Evolutionary conservation across 805 yeast genomes (phyloP).

Genomic region (Priceomyces carsonii): DNA sequence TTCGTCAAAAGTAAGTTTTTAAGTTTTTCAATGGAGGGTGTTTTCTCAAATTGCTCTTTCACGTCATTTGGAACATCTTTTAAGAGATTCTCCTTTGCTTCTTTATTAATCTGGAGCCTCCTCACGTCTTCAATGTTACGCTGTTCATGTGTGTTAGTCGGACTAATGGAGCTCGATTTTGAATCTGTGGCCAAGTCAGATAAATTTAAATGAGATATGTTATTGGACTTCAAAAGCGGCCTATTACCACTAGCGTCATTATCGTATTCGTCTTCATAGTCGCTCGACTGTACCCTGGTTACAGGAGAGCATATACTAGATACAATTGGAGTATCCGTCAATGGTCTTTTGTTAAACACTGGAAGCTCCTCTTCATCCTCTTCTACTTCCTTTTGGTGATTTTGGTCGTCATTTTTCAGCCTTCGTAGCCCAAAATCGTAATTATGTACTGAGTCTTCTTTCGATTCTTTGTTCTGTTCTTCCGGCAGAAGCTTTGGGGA

Average conservation of each 20-base stretch:
- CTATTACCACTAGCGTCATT: conserved; percentile 13
- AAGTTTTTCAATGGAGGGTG: conserved; percentile 42
- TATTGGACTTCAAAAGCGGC: conserved; percentile 18
- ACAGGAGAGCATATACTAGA: conserved; percentile 59
- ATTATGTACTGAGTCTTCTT: no score
- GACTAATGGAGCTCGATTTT: conserved; percentile 13
- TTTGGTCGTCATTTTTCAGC: no score
- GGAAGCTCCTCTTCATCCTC: conserved; percentile 34
- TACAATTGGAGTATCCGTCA: conserved; percentile 72
- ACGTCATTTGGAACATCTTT: conserved; percentile 35
- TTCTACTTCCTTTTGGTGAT: conserved; percentile 4
- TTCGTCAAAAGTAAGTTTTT: conserved; percentile 35
- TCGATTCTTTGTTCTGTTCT: no score
- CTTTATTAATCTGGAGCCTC: conserved; percentile 13
- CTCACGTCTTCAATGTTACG: conserved; percentile 3
- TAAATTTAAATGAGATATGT: conserved; percentile 42
- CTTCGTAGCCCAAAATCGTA: no score
- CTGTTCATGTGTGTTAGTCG: conserved; percentile 9
- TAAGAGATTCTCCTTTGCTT: conserved; percentile 30
- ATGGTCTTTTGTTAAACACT: conserved; percentile 68
- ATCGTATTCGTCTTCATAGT: conserved; percentile 24
- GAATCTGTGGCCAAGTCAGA: conserved; percentile 26
- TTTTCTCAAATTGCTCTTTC: conserved; percentile 38
- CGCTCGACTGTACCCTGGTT: conserved; percentile 28
- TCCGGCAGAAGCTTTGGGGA: no score